These are phyloP conservation scores for Saccharum officinarum DNA, from an alignment of 176 grass and related monocot genomes.

Conservation along the genomic window DNA sequence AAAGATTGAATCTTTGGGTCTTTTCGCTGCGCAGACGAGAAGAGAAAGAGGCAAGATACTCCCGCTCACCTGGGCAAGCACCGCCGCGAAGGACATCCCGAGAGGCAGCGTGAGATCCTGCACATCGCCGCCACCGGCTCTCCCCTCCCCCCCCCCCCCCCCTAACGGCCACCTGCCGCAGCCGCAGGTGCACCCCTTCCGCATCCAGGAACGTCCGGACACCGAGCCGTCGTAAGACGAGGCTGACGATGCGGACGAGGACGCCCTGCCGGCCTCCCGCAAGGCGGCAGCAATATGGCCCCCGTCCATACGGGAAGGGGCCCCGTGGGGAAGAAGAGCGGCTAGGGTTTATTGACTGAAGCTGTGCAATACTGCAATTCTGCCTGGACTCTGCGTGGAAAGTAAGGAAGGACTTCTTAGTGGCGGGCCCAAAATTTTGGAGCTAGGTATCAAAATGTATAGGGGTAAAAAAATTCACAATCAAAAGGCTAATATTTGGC, in stretches of 20 bases:
- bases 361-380: not conserved
- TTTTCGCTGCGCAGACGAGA: not conserved
- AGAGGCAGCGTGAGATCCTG: slow-evolving; percentile 62
- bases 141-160: no score
- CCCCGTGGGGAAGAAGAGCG: not conserved
- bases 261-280: slow-evolving; percentile 17
- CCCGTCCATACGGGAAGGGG: slow-evolving; percentile 38
- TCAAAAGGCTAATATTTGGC: no score
- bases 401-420: not conserved
- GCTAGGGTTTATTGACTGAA: slow-evolving; percentile 23
- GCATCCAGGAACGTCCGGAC: slow-evolving; percentile 10
- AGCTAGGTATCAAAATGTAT: no score
- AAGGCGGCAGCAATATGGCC: slow-evolving; percentile 14
- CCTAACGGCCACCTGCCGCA: not conserved
- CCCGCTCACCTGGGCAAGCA: slow-evolving; percentile 53
- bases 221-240: not conserved
- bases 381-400: not conserved
- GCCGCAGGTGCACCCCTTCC: slow-evolving; percentile 39
- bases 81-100: slow-evolving; percentile 73
- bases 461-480: no score
- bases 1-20: slow-evolving; percentile 34
- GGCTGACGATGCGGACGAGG: slow-evolving; percentile 14
- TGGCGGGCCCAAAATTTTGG: no score
- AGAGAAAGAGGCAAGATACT: not conserved
- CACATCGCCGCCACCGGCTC: slow-evolving; percentile 5